Evolutionary conservation across 805 yeast species (phyloP).

Genomic region (Candida golubevii): DNA sequence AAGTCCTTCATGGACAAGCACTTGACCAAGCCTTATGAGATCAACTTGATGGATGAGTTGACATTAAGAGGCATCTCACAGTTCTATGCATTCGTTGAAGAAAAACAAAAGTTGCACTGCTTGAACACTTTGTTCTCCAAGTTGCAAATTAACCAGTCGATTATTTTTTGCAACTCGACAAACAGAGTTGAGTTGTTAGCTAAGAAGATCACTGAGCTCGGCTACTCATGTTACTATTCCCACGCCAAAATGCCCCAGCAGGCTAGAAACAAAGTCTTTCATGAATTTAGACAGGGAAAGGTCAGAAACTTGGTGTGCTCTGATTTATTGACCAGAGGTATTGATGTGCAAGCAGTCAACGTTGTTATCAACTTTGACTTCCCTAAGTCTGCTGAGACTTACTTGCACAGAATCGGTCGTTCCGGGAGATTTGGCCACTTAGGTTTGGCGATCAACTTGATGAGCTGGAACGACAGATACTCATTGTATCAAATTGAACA

Average conservation of each 20-base stretch:
- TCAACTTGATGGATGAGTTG: slow-evolving; percentile 95
- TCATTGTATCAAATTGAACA: slow-evolving; percentile 92
- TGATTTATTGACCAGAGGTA: slow-evolving; percentile 96
- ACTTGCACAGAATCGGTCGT: slow-evolving; percentile 97
- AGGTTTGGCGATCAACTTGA: slow-evolving; percentile 94
- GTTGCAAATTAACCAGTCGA: slow-evolving; percentile 92
- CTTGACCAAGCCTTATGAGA: slow-evolving; percentile 87
- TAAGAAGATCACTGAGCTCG: slow-evolving; percentile 91
- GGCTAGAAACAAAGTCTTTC: slow-evolving; percentile 96
- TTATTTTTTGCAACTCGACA: slow-evolving; percentile 95
- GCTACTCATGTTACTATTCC: slow-evolving; percentile 93
- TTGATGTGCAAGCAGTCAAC: slow-evolving; percentile 97
- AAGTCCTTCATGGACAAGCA: slow-evolving; percentile 90
- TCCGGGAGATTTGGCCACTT: slow-evolving; percentile 98
- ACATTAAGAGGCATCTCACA: slow-evolving; percentile 95
- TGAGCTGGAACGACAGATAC: slow-evolving; percentile 95
- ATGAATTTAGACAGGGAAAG: slow-evolving; percentile 96
- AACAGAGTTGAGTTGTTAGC: slow-evolving; percentile 94
- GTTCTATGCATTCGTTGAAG: slow-evolving; percentile 97
- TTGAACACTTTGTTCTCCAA: slow-evolving; percentile 91
- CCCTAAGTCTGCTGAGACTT: slow-evolving; percentile 97
- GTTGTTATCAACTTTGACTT: slow-evolving; percentile 97
- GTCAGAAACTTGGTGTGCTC: slow-evolving; percentile 97
- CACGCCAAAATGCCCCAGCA: slow-evolving; percentile 98
- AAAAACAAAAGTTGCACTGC: slow-evolving; percentile 92